Percentiles rank a stretch among this genome's conserved stretches.
These are phyloP conservation scores for Fusarium circinatum DNA, from an alignment of 2,329 filamentous ascomycete genomes.

Conservation along the genomic window DNA sequence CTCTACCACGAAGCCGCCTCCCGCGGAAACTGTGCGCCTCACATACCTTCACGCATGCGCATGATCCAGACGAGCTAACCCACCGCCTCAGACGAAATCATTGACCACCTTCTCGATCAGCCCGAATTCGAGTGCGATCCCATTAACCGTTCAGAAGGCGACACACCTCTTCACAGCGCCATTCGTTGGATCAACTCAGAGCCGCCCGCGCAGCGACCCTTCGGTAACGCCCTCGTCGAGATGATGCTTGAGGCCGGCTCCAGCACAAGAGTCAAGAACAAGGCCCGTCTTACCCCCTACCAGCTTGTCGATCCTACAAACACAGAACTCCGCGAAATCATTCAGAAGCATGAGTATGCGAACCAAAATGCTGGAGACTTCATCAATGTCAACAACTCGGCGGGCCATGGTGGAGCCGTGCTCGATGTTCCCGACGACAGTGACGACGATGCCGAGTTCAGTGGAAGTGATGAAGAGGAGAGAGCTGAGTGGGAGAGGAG, in stretches of 20 bases:
- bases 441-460: constrained; percentile 70
- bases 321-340: constrained; percentile 66
- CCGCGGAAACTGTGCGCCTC: constrained; percentile 83
- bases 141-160: constrained; percentile 73
- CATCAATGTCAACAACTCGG: constrained; percentile 50
- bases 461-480: constrained; percentile 72
- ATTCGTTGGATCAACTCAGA: constrained; percentile 81
- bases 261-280: constrained; percentile 70
- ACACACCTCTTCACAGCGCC: constrained; percentile 83
- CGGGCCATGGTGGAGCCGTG: constrained; percentile 15
- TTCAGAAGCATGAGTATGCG: constrained; percentile 78
- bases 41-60: neutral
- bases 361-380: constrained; percentile 68
- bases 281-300: constrained; percentile 75
- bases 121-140: constrained; percentile 88
- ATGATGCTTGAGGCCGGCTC: constrained; percentile 86
- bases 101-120: constrained; percentile 85
- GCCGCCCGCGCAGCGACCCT: constrained; percentile 69
- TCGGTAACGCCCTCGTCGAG: constrained; percentile 74
- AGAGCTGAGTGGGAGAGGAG: constrained; percentile 69
- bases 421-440: constrained; percentile 46
- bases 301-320: constrained; percentile 81
- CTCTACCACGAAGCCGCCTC: constrained; percentile 89
- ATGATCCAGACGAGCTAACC: constrained; percentile 24
- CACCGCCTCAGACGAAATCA: constrained; percentile 71